These are phyloP conservation scores for Gossypium thurberi DNA, from an alignment of 345 rosid genomes.

Conservation along the genomic window DNA sequence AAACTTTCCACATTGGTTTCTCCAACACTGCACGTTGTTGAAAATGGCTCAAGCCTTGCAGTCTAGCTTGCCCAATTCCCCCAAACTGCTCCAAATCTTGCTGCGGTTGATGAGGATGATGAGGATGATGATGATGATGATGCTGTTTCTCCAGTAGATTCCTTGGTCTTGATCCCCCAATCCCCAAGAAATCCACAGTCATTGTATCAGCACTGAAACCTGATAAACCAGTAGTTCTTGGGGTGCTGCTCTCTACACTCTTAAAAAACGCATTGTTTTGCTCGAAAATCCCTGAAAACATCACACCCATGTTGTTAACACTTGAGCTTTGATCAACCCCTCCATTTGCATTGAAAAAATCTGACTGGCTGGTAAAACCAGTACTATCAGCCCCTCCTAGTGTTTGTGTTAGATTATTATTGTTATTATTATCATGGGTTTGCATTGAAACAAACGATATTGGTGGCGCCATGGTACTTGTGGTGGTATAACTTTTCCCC, in stretches of 20 bases:
- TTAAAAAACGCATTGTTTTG: conserved; percentile 18
- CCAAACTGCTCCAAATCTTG: conserved; percentile 26
- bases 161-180: conserved; percentile 36
- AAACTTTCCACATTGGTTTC: conserved; percentile 41
- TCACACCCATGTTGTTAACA: conserved; percentile 9
- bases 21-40: conserved; percentile 31
- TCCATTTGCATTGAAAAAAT: conserved; percentile 6
- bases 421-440: neutral
- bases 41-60: conserved; percentile 27
- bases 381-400: neutral
- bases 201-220: conserved; percentile 26
- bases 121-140: conserved; percentile 10
- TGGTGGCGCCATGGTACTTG: conserved; percentile 25
- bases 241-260: conserved; percentile 6
- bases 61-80: conserved; percentile 18
- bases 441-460: conserved; percentile 18
- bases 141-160: conserved; percentile 23
- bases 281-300: conserved; percentile 21
- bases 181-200: conserved; percentile 61
- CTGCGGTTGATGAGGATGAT: conserved; percentile 11
- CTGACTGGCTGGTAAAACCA: conserved; percentile 14
- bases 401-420: conserved; percentile 6
- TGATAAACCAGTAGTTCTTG: neutral
- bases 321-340: neutral
- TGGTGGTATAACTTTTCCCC: conserved; percentile 7